phyloP scores from a whole-genome alignment of 2,329 filamentous ascomycete genomes.

The Hypoxylon sp. region DNA sequence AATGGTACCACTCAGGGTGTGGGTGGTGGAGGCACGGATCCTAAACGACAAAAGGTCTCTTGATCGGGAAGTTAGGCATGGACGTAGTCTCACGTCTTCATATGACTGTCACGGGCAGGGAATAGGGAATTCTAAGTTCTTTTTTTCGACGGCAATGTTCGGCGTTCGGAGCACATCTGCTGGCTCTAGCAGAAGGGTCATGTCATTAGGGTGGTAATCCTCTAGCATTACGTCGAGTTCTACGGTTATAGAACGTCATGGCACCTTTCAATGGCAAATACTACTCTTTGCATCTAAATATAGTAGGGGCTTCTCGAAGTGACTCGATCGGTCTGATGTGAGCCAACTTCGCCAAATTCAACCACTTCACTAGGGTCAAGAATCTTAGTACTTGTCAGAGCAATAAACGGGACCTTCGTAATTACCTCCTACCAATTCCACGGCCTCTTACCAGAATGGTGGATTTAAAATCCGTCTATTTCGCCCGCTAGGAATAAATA shows the following conservation, averaged over 20 bases:
- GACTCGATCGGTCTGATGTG: conserved; percentile 6
- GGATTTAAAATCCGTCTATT: neutral
- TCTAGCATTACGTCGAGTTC: conserved; percentile 12
- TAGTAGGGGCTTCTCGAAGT: neutral
- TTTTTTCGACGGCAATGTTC: conserved; percentile 29
- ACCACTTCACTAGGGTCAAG: neutral
- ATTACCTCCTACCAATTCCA: neutral
- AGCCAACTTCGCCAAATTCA: neutral
- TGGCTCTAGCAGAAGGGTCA: conserved; percentile 9
- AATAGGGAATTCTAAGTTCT: conserved; percentile 18
- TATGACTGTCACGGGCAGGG: conserved; percentile 20
- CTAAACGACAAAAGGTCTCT: conserved; percentile 67
- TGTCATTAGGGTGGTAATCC: conserved; percentile 5
- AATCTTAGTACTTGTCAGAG: neutral
- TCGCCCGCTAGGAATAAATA: neutral
- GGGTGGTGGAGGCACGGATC: conserved; percentile 58
- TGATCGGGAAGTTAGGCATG: conserved; percentile 25
- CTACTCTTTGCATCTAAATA: neutral
- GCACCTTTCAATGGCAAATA: neutral
- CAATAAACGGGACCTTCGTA: neutral
- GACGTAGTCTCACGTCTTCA: conserved; percentile 3
- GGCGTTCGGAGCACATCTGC: conserved; percentile 38
- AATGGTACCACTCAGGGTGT: conserved; percentile 56
- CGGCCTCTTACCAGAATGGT: neutral
- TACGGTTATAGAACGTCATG: neutral